Conservation (phyloP, 108 stramenopile species). For the Cylindrotheca closterium region DNA sequence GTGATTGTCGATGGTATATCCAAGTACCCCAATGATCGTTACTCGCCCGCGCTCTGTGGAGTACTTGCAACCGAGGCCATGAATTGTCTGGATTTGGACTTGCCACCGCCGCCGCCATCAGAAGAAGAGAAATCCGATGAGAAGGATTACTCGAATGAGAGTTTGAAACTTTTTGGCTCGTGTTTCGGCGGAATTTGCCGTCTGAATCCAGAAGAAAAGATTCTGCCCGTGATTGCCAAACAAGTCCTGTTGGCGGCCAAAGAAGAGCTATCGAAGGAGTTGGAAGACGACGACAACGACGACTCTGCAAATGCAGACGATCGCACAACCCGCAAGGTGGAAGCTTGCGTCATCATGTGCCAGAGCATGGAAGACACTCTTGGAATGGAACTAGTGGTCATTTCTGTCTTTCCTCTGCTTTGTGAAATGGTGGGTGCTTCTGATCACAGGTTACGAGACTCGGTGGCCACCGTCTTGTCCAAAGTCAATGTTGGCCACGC, state of each 20-base stretch:
- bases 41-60: slow-evolving; percentile 15
- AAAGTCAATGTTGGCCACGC: slow-evolving; percentile 38
- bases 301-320: slow-evolving; percentile 10
- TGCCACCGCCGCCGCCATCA: slow-evolving; percentile 4
- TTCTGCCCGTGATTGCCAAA: slow-evolving; percentile 38
- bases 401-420: slow-evolving; percentile 58
- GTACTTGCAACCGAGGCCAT: slow-evolving; percentile 25
- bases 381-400: slow-evolving; percentile 42
- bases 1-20: slow-evolving; percentile 14
- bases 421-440: slow-evolving; percentile 54
- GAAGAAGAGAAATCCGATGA: neutral
- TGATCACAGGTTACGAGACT: slow-evolving; percentile 45
- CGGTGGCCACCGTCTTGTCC: slow-evolving; percentile 48
- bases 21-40: slow-evolving; percentile 1
- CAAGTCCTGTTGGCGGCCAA: slow-evolving; percentile 40
- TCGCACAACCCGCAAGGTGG: slow-evolving; percentile 13
- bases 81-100: slow-evolving; percentile 29
- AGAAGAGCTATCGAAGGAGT: neutral
- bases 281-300: neutral
- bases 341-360: slow-evolving; percentile 50
- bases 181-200: slow-evolving; percentile 60
- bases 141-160: too few relatives aligned
- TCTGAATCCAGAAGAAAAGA: slow-evolving; percentile 38
- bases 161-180: slow-evolving; percentile 46
- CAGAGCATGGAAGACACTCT: slow-evolving; percentile 45